Evolutionary conservation across 768 basidiomycete genomes (phyloP).

Genomic region (Rhodosporidiobolus sp.): DNA sequence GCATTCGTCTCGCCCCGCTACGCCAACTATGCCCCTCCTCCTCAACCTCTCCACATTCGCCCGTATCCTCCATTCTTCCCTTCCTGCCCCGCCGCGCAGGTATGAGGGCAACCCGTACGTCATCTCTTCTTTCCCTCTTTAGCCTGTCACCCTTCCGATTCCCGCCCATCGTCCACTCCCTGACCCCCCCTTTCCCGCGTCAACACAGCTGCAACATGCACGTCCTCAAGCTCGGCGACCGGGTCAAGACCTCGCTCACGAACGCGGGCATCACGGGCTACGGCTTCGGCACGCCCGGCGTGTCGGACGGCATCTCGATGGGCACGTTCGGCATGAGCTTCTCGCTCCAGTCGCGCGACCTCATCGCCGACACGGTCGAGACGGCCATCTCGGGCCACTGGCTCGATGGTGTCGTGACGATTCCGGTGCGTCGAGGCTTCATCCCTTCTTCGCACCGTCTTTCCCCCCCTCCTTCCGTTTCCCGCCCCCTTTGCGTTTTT

Average conservation of each 20-base stretch:
- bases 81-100: constrained; percentile 54
- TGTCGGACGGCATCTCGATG: constrained; percentile 98
- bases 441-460: not conserved
- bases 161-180: not conserved
- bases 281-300: constrained; percentile 95
- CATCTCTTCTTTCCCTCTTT: not conserved
- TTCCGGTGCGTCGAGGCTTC: constrained; percentile 65
- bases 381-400: constrained; percentile 94
- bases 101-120: constrained; percentile 97
- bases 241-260: constrained; percentile 74
- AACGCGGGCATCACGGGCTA: constrained; percentile 77
- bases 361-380: constrained; percentile 96
- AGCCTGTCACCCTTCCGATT: no score
- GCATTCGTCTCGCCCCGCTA: no score
- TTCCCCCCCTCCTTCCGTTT: not conserved
- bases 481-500: no score
- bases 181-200: not conserved
- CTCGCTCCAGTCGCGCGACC: constrained; percentile 94
- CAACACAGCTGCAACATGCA: constrained; percentile 97
- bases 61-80: no score
- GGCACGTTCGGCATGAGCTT: constrained; percentile 59
- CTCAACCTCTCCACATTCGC: no score
- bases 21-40: no score
- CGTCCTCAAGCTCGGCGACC: constrained; percentile 79
- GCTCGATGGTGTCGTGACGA: constrained; percentile 94